A percentile compares a stretch with the other conserved stretches of the same genome.
Conservation (phyloP, 148 eudicot genomes). For the Silene latifolia region DNA sequence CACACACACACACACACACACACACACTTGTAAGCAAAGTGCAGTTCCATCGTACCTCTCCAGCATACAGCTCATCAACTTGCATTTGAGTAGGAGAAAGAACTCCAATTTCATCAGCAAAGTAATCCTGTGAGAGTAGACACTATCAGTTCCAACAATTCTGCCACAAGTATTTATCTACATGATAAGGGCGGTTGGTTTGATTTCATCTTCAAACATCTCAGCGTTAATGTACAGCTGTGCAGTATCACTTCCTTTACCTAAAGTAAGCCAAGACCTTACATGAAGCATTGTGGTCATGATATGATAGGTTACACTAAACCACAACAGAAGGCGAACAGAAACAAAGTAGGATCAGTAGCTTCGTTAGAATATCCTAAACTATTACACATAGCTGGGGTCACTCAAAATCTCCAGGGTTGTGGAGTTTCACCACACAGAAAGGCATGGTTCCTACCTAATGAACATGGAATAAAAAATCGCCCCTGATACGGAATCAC, state of each 20-base stretch:
- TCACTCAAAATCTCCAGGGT: too few relatives aligned
- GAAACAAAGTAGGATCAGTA: too few relatives aligned
- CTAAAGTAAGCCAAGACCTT: neutral
- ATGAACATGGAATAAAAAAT: too few relatives aligned
- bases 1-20: too few relatives aligned
- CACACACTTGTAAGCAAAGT: neutral
- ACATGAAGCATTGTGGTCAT: neutral
- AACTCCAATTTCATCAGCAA: slow-evolving; percentile 95
- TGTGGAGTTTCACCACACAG: neutral
- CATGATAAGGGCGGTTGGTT: neutral
- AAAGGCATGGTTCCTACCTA: neutral
- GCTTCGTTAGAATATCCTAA: too few relatives aligned
- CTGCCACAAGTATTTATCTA: neutral
- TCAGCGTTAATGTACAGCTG: neutral
- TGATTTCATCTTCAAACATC: neutral
- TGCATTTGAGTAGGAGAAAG: slow-evolving; percentile 93
- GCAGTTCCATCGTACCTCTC: slow-evolving; percentile 59
- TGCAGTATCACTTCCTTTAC: neutral
- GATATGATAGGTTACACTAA: neutral
- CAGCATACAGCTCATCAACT: slow-evolving; percentile 75
- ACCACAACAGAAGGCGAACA: too few relatives aligned
- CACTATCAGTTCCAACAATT: slow-evolving; percentile 18
- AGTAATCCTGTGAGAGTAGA: slow-evolving; percentile 68
- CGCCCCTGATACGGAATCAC: too few relatives aligned
- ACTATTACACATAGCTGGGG: too few relatives aligned